These are phyloP conservation scores for Penicillium sp. DNA, from an alignment of 2,329 filamentous ascomycete genomes.

Conservation along the genomic window DNA sequence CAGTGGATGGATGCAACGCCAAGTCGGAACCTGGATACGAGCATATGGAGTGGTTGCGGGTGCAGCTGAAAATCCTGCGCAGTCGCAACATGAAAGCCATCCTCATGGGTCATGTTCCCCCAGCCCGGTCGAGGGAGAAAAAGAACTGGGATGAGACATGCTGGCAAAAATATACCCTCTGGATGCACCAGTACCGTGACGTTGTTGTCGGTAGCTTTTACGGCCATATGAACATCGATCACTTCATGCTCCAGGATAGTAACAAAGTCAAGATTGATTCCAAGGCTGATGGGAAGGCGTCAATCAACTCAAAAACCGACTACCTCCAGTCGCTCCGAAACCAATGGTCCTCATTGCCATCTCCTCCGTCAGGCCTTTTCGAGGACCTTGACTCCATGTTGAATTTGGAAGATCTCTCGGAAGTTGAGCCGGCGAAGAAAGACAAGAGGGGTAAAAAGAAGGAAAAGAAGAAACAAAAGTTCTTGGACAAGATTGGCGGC, in stretches of 20 bases:
- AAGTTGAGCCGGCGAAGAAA: constrained; percentile 28
- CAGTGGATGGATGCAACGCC: constrained; percentile 82
- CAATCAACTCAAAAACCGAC: constrained; percentile 66
- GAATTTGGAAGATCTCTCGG: constrained; percentile 11
- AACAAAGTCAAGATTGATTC: constrained; percentile 66
- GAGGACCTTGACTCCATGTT: constrained; percentile 10
- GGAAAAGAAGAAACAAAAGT: constrained; percentile 52
- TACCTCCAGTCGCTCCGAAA: constrained; percentile 78
- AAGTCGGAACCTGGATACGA: constrained; percentile 84
- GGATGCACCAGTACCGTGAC: constrained; percentile 87
- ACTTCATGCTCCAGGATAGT: constrained; percentile 90
- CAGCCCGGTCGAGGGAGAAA: constrained; percentile 81
- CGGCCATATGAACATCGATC: constrained; percentile 98
- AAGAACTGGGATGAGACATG: constrained; percentile 93
- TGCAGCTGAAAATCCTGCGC: constrained; percentile 82
- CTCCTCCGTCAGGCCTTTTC: constrained; percentile 40
- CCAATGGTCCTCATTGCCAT: constrained; percentile 74
- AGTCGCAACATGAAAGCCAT: constrained; percentile 89
- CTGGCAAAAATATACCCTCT: constrained; percentile 96
- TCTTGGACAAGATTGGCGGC: constrained; percentile 70
- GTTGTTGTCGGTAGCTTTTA: constrained; percentile 77
- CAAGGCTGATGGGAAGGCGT: constrained; percentile 51
- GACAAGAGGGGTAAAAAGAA: constrained; percentile 53
- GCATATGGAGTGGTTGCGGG: constrained; percentile 92
- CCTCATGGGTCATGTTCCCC: constrained; percentile 89